phyloP scores from a whole-genome alignment of 2,329 filamentous ascomycete species.

The Nakataea oryzae region DNA sequence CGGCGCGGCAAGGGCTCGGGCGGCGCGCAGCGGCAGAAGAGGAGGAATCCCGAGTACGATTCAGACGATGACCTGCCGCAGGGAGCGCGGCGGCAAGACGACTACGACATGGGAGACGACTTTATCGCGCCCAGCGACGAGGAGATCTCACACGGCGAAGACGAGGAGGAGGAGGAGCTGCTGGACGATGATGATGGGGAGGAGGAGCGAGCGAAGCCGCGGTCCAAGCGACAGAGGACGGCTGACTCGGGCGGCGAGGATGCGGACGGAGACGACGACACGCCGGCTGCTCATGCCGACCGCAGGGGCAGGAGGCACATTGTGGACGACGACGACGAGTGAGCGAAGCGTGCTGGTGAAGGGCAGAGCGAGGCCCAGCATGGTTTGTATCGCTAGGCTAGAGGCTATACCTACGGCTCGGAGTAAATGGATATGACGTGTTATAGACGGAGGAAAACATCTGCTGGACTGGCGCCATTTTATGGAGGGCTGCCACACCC shows the following conservation, averaged over 20 bases:
- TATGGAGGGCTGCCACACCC: no score
- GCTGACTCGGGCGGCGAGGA: conserved; percentile 33
- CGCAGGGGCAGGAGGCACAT: conserved; percentile 43
- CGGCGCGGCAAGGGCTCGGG: conserved; percentile 40
- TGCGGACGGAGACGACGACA: conserved; percentile 37
- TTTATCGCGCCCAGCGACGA: conserved; percentile 70
- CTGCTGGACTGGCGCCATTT: not conserved
- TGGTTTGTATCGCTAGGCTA: not conserved
- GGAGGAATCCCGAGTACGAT: conserved; percentile 56
- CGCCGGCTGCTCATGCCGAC: conserved; percentile 23
- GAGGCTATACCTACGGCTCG: not conserved
- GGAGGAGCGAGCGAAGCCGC: conserved; percentile 31
- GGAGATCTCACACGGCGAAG: conserved; percentile 48
- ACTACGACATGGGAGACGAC: conserved; percentile 71
- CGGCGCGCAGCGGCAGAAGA: conserved; percentile 34
- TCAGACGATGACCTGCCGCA: conserved; percentile 64
- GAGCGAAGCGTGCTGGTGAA: conserved; percentile 13
- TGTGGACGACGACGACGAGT: conserved; percentile 51
- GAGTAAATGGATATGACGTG: not conserved
- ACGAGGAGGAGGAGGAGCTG: conserved; percentile 50
- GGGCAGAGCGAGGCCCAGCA: no score
- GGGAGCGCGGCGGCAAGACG: conserved; percentile 53
- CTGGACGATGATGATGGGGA: conserved; percentile 47
- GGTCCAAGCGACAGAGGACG: conserved; percentile 40
- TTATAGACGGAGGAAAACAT: not conserved